Percentiles rank a stretch among this genome's conserved stretches.
phyloP scores from a whole-genome alignment of 1,284 basidiomycete species.

The Marasmius oreades region DNA sequence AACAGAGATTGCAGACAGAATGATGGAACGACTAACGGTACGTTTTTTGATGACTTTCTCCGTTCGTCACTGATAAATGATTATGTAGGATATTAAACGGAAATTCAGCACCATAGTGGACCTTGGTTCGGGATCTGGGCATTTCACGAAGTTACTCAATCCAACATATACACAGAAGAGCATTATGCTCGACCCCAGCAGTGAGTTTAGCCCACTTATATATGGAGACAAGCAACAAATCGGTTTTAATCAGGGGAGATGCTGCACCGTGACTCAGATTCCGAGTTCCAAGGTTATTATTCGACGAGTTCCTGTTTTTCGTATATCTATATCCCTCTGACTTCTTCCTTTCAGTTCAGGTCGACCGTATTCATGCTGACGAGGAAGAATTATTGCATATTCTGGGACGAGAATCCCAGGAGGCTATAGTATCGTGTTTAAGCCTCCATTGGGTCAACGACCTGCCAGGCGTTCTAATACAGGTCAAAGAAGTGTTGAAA shows the following conservation, averaged over 20 bases:
- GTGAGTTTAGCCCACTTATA: constrained; percentile 36
- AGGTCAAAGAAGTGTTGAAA: constrained; percentile 82
- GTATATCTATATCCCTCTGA: constrained; percentile 7
- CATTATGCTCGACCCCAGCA: constrained; percentile 86
- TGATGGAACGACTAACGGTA: constrained; percentile 87
- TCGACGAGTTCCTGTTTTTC: constrained; percentile 1
- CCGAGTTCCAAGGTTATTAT: constrained; percentile 70
- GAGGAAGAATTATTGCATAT: constrained; percentile 71
- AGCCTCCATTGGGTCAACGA: constrained; percentile 98
- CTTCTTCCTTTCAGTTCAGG: constrained; percentile 49
- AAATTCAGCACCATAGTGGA: constrained; percentile 83
- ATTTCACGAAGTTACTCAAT: constrained; percentile 85
- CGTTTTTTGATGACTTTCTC: constrained; percentile 12
- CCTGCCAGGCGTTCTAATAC: constrained; percentile 87
- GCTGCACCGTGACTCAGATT: constrained; percentile 70
- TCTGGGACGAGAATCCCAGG: constrained; percentile 75
- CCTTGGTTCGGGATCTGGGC: constrained; percentile 92
- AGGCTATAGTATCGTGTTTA: constrained; percentile 89
- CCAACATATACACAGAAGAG: constrained; percentile 68
- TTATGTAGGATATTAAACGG: constrained; percentile 81
- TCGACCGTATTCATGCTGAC: constrained; percentile 72
- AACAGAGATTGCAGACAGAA: constrained; percentile 85
- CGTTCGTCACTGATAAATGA: constrained; percentile 5
- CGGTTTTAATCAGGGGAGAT: constrained; percentile 43
- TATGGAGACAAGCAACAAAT: constrained; percentile 4